Base-by-base conservation (phyloP, 2,329 filamentous ascomycete genomes). In the Zalaria sp. region DNA sequence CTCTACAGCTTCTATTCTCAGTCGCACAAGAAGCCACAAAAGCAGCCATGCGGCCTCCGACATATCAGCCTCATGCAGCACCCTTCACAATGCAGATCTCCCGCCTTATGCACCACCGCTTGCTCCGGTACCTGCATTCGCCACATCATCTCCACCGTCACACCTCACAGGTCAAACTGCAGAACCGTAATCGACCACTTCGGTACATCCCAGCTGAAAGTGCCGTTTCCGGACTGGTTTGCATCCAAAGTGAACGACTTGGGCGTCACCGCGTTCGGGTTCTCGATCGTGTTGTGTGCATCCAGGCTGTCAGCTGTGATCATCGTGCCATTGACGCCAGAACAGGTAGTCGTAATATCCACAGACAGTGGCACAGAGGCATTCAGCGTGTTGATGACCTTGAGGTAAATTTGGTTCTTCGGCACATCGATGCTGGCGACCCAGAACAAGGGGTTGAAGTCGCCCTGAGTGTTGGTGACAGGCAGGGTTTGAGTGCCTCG, bases 381-480 rank as follows among this genome's bases (percentile, higher is more conserved):
- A 27, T 48, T 48, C 9, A 47, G 40, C 5, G 49, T 43, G 39
- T 55, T 55, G 44, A 54, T 52, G 34, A 55, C 46, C 41, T 49
- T 49, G 38, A 49, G 43, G 38, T 47, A 49, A 10, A 49, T 31
- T 7, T 35, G 38, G 25, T 45, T 44, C 5, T 34, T 43, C 25
- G 37, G 41, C 9, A 46, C 47, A 32, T 57, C 49, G 27, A 55
- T 54, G 11, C 49, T 52, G 18, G 53, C 51, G 6, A 48, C 50
- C 56, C 56, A 58, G 44, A 49, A 57, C 11, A 57, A 37, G 8
- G 55, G 55, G 41, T 56, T 53, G 41, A 57, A 50, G 37, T 53
- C 44, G 8, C 54, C 57, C 31, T 43, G 47, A 9, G 47, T 49
- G 37, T 50, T 52, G 9, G 39, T 47, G 10, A 55, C 49, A 4